phyloP scores from a whole-genome alignment of 2,329 filamentous ascomycete species.

The Sporothrix luriei region DNA sequence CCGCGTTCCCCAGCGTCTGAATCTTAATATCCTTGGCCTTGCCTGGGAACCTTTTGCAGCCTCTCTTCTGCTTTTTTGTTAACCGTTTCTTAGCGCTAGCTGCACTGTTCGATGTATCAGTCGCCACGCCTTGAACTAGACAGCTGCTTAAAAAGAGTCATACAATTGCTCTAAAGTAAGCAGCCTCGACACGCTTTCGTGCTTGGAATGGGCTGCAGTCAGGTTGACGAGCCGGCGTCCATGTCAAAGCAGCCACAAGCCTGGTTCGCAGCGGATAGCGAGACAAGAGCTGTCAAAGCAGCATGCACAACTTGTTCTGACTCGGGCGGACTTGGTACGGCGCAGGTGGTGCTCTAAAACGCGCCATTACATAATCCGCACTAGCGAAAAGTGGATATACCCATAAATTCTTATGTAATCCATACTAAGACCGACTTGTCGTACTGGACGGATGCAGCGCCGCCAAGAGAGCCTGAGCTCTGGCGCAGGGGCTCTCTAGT shows the following conservation, averaged over 20 bases:
- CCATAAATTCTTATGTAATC: neutral
- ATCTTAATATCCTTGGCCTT: neutral
- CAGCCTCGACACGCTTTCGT: neutral
- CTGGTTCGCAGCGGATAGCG: neutral
- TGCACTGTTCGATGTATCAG: neutral
- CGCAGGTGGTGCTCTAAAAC: neutral
- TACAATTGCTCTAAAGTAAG: too few species aligned
- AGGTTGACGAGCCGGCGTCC: constrained; percentile 19
- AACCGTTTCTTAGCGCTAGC: too few species aligned
- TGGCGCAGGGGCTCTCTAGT: constrained; percentile 20
- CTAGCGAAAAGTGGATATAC: neutral
- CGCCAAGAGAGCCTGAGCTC: constrained; percentile 20
- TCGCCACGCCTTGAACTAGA: too few species aligned
- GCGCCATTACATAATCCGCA: constrained; percentile 18
- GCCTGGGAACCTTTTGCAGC: neutral
- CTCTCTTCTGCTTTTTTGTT: neutral
- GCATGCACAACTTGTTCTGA: neutral
- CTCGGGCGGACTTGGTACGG: too few species aligned
- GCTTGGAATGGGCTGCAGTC: constrained; percentile 26
- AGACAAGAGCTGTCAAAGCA: constrained; percentile 15
- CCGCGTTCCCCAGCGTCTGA: constrained; percentile 20
- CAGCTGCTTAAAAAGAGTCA: neutral
- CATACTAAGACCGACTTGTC: neutral
- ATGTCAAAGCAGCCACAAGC: neutral
- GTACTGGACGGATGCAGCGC: neutral